A percentile compares a stretch with the other conserved stretches of the same genome.
Conservation (phyloP, 208 protist species). For the Plasmodiophora brassicae region DNA sequence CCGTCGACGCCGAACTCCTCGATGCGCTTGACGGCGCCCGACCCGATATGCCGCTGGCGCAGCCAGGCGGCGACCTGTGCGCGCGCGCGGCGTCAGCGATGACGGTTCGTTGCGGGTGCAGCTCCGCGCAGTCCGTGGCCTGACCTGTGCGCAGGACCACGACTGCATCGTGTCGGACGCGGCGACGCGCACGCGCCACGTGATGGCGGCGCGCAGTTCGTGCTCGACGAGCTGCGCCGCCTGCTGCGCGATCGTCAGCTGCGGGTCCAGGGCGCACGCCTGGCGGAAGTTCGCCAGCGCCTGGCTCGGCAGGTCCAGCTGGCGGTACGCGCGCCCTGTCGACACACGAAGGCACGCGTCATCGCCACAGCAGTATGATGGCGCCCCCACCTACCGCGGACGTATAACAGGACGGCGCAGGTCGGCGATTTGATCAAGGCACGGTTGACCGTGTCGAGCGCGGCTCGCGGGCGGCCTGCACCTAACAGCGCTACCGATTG, state of each 20-base stretch:
- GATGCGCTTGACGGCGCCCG: not conserved
- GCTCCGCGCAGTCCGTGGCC: not conserved
- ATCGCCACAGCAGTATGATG: not conserved
- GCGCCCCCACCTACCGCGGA: not conserved
- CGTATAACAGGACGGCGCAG: not conserved
- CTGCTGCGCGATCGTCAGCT: not conserved
- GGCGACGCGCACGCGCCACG: not conserved
- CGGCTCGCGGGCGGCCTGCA: not conserved
- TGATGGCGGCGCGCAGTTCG: not conserved
- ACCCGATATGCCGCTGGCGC: not conserved
- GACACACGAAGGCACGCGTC: not conserved
- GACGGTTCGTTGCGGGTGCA: not conserved
- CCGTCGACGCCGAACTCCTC: not conserved
- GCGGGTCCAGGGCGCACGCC: not conserved
- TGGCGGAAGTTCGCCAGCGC: constrained; percentile 11
- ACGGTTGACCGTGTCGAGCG: not conserved
- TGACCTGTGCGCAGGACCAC: not conserved
- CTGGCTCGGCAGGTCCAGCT: not conserved
- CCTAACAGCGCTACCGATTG: not conserved
- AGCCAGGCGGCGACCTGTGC: not conserved
- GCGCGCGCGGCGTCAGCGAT: not conserved
- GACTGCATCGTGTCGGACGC: not conserved
- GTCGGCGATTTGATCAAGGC: not conserved
- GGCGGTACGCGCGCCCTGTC: not conserved
- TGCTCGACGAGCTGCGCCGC: not conserved